Conservation (phyloP, 768 basidiomycete genomes). For the Collybia sordida region DNA sequence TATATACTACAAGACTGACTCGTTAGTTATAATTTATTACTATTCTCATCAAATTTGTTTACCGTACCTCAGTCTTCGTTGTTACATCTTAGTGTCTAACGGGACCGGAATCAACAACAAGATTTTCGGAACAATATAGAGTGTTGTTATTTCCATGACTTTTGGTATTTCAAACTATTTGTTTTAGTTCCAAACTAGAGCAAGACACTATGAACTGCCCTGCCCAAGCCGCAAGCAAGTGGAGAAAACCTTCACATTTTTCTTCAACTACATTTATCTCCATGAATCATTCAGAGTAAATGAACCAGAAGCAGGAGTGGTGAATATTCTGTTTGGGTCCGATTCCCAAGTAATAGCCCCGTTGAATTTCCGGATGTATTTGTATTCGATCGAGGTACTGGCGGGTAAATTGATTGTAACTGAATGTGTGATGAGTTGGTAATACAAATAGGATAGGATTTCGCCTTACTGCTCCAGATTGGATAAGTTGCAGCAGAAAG, state of each 20-base stretch:
- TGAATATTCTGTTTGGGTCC: conserved; percentile 59
- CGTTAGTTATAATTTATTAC: too few species aligned
- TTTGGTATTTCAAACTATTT: too few species aligned
- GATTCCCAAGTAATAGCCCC: conserved; percentile 65
- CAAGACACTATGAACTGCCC: too few species aligned
- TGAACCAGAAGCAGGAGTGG: conserved; percentile 44
- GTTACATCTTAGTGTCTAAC: too few species aligned
- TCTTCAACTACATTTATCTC: conserved; percentile 23
- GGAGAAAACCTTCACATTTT: background rate
- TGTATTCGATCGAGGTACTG: conserved; percentile 59
- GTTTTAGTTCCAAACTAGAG: too few species aligned
- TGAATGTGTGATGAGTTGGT: conserved; percentile 20
- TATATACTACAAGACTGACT: too few species aligned
- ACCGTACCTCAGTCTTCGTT: too few species aligned
- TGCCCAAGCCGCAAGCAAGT: too few species aligned
- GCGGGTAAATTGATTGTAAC: conserved; percentile 64
- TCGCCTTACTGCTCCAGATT: conserved; percentile 61
- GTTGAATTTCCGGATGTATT: conserved; percentile 63
- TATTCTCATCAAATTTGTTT: too few species aligned
- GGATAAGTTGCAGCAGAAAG: conserved; percentile 61
- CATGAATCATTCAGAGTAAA: conserved; percentile 39
- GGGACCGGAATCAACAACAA: too few species aligned
- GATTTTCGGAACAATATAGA: too few species aligned
- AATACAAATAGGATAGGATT: conserved; percentile 2
- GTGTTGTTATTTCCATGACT: too few species aligned